Percentiles rank a stretch among this genome's conserved stretches.
These are phyloP conservation scores for Jimgerdemannia lactiflua DNA, from an alignment of 192 early-diverging fungal genomes.

Conservation along the genomic window DNA sequence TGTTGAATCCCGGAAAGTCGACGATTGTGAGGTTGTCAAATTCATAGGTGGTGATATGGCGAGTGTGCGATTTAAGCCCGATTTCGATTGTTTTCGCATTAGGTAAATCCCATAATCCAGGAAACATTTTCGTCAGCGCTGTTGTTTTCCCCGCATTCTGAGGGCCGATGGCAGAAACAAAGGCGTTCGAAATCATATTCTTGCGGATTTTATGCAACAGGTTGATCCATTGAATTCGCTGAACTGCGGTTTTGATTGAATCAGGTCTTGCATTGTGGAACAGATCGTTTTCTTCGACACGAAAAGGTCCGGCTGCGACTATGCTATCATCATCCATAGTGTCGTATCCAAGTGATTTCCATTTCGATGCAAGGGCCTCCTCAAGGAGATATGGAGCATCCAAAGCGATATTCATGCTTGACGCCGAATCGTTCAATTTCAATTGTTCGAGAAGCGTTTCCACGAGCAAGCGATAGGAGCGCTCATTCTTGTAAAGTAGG, in stretches of 20 bases:
- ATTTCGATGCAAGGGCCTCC: background rate
- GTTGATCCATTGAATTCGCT: background rate
- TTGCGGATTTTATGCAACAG: background rate
- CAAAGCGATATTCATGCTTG: background rate
- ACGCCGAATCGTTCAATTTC: background rate
- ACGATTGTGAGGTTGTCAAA: background rate
- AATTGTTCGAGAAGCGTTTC: background rate
- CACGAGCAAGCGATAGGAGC: background rate
- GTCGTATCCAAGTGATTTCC: background rate
- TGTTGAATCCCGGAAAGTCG: background rate
- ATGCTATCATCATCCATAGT: background rate
- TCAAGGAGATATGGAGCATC: background rate
- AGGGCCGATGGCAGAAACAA: background rate
- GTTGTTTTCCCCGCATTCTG: background rate
- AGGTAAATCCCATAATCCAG: background rate
- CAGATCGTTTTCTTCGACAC: background rate
- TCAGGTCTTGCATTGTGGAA: background rate
- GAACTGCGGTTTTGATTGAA: background rate
- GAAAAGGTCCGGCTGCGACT: background rate
- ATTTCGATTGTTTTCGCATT: background rate
- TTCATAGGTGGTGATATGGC: background rate
- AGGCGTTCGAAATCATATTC: background rate
- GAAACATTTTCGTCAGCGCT: background rate
- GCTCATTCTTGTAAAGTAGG: too few species aligned
- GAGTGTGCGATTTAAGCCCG: background rate